phyloP scores from a whole-genome alignment of 176 grass and related monocot species.

The Musa beccarii region DNA sequence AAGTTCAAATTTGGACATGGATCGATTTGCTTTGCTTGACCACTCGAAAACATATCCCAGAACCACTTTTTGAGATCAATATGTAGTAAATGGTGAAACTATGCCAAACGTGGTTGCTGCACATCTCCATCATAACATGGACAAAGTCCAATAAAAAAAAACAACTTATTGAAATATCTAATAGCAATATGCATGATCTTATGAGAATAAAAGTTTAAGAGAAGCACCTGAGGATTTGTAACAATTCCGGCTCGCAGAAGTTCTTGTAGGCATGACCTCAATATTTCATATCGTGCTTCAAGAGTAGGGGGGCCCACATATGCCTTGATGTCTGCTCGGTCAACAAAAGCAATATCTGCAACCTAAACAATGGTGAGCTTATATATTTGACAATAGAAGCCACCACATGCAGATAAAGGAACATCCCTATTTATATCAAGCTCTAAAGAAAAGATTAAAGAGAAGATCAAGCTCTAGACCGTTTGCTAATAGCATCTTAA shows the following conservation, averaged over 20 bases:
- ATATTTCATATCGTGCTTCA: conserved; percentile 89
- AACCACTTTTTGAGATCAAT: too few species aligned
- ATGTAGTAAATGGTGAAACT: too few species aligned
- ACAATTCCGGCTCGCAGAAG: conserved; percentile 81
- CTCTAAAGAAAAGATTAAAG: too few species aligned
- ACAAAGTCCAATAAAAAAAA: not conserved
- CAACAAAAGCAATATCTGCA: conserved; percentile 28
- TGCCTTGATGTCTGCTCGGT: conserved; percentile 96
- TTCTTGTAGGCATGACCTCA: conserved; percentile 94
- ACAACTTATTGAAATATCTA: not conserved
- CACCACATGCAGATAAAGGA: not conserved
- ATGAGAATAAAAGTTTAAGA: not conserved
- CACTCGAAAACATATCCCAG: too few species aligned
- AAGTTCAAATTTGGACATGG: too few species aligned
- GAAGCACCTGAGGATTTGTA: conserved; percentile 41
- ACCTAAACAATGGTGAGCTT: conserved; percentile 32
- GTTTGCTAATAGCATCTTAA: not conserved
- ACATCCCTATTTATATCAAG: too few species aligned
- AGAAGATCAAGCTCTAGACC: not conserved
- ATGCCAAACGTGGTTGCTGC: too few species aligned
- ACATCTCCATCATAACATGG: not conserved
- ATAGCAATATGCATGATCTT: not conserved
- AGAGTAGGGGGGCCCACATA: conserved; percentile 87
- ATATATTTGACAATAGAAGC: not conserved
- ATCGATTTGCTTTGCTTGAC: too few species aligned